Evolutionary conservation across 2,329 filamentous ascomycete genomes (phyloP).

Genomic region (Arachnomyces sp.): DNA sequence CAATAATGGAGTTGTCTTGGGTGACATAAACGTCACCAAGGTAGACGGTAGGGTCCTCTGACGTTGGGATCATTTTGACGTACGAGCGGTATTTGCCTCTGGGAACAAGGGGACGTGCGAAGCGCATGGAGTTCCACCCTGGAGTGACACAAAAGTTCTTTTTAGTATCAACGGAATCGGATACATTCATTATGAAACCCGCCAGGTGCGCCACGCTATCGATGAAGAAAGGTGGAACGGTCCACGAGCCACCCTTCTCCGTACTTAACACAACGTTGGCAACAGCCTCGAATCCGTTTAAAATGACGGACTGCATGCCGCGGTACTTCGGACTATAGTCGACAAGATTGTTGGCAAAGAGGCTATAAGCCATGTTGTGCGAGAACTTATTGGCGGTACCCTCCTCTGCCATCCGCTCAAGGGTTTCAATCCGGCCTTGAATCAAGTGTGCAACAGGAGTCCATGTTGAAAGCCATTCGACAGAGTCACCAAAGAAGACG

Average conservation of each 20-base stretch:
- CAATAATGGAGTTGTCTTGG: slow-evolving; percentile 25
- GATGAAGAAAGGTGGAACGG: slow-evolving; percentile 27
- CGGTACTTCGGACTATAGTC: slow-evolving; percentile 7
- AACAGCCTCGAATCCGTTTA: slow-evolving; percentile 23
- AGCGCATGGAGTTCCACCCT: slow-evolving; percentile 21
- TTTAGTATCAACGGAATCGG: slow-evolving; percentile 20
- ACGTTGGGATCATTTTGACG: slow-evolving; percentile 23
- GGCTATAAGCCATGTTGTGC: slow-evolving; percentile 7
- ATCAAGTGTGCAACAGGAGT: slow-evolving; percentile 18
- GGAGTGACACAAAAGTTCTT: slow-evolving; percentile 28
- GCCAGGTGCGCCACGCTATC: slow-evolving; percentile 31
- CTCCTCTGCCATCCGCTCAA: slow-evolving; percentile 17
- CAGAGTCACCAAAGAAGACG: slow-evolving; percentile 14
- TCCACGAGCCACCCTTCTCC: slow-evolving; percentile 21
- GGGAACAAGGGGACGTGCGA: slow-evolving; percentile 18
- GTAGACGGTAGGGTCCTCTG: slow-evolving; percentile 23
- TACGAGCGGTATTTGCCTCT: slow-evolving; percentile 24
- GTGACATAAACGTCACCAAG: slow-evolving; percentile 34
- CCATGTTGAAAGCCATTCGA: slow-evolving; percentile 20
- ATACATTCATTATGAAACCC: slow-evolving; percentile 28
- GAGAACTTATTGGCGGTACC: slow-evolving; percentile 16
- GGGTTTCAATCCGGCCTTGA: slow-evolving; percentile 17
- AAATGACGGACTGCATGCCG: slow-evolving; percentile 24
- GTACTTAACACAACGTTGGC: slow-evolving; percentile 21
- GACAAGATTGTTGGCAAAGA: slow-evolving; percentile 22